Base-by-base conservation (phyloP, 140 eudicot species). In the Anethum foeniculum region DNA sequence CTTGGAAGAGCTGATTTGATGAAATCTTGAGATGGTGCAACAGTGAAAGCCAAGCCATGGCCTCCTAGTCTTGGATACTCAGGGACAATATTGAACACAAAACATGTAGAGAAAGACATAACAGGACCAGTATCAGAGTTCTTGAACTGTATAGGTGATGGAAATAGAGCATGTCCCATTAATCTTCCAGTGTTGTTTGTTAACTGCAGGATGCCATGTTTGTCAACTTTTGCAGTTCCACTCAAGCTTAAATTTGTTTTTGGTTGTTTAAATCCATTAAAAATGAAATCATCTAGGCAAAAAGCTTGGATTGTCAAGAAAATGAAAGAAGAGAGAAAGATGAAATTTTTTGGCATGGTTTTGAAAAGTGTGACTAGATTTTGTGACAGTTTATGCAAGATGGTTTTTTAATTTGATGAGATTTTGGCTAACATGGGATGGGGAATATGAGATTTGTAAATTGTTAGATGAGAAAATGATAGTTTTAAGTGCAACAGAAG, bases 21-120 rank as follows among this genome's bases (percentile, higher is more conserved):
- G 62, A 75, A 75, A 28, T 75, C 79, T 75, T 0, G 23, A 75
- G 79, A 75, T 75, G 79, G 79, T 28, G 79, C 34, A 27, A 75
- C 32, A 21, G 60, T 13, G 21, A 75, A 75, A 75, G 79, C 79
- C 3, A 75, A 10, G 62, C 79, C 79, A 46, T 75, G 78, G 38
- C 58, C 78, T 25, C 78, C 78, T n/a, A 46, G 39, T 46, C 51
- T 43, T 54, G 88, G 86, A 13, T 85, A 72, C 23, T 87, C 84
- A 5, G 93, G 87, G 49, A 87, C 86, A 36, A 89, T 87, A 32
- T 85, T 89, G 44, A 87, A 89, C 14, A 84, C 90, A 68, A 89
- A 89, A 13, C 83, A 58, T 1, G 83, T 89, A 74, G 93, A 89
- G 75, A 90, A 90, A 7, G 96, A 89, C 68, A 46, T 58, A 21